Percentiles rank a stretch among this genome's conserved stretches.
Evolutionary conservation across 2,329 filamentous ascomycete genomes (phyloP).

Genomic region (Exophiala viscosa): DNA sequence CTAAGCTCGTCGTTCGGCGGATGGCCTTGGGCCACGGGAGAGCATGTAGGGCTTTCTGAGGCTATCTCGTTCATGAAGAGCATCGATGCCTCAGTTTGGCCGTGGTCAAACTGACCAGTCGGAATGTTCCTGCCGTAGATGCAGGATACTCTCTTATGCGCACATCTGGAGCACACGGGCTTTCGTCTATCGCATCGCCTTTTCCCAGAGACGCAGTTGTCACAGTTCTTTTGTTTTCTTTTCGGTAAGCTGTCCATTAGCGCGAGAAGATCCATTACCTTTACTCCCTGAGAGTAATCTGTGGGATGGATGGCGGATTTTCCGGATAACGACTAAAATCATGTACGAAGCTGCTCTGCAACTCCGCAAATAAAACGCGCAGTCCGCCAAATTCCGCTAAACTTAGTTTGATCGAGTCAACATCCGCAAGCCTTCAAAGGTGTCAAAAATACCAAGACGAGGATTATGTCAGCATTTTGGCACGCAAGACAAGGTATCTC

Average conservation of each 20-base stretch:
- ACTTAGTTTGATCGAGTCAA: too few species aligned
- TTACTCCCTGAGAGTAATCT: too few species aligned
- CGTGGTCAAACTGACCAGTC: not conserved
- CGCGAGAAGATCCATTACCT: not conserved
- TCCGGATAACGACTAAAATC: too few species aligned
- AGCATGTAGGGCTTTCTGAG: not conserved
- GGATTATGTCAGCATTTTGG: too few species aligned
- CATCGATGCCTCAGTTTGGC: too few species aligned
- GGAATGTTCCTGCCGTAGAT: not conserved
- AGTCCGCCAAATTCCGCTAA: too few species aligned
- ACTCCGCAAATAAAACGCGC: too few species aligned
- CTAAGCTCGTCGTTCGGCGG: not conserved
- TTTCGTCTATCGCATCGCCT: conserved; percentile 2
- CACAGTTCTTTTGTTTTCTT: conserved; percentile 1
- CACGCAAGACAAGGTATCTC: too few species aligned
- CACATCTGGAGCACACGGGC: not conserved
- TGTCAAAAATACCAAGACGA: too few species aligned
- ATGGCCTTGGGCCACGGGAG: not conserved
- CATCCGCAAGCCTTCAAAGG: too few species aligned
- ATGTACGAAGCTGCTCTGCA: too few species aligned
- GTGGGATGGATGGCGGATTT: too few species aligned
- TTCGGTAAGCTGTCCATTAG: not conserved
- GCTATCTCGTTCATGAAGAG: not conserved
- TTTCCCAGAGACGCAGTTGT: conserved; percentile 3
- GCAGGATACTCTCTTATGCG: not conserved